Evolutionary conservation across 352 stramenopile species (phyloP), one percentile per base, ranked within the genome.

Genomic region (Phytophthora chlamydospora): DNA sequence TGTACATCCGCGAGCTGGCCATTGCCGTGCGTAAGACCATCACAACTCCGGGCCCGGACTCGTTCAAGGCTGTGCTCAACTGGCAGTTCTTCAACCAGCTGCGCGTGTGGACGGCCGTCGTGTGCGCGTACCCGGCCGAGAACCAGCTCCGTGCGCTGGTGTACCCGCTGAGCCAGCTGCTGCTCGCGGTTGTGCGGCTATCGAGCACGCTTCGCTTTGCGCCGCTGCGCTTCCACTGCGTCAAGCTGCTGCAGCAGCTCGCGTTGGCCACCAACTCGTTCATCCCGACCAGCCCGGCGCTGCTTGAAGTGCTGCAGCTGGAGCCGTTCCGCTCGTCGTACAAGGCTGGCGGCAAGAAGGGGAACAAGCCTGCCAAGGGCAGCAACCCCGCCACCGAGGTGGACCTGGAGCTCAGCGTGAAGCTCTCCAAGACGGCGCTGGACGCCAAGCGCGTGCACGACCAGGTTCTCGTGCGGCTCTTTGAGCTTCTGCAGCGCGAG

Each of bases 81-180:
- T 99, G 97, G 98, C 97, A 99, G 76, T 99, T 98, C 58, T 84
- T 99, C 52, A 98, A 99, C 77, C 98, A 97, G 62, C 66, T 99
- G 29, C 96, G 96, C 45, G 78, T 99, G 4, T 99, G 96, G 97
- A 93, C 93, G 35, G 97, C 96, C 5, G 96, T 99, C 1, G 78
- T 99, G 46, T 91, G 87, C 56, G 92, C 92, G 29, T 95, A 97
- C 64, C 87, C 83, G 16, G 77, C 67, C 3, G 85, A 88, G 40
- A 80, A 76, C 53, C 83, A 98, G 71, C 85, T 99, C 32, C 78
- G 85, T 56, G 86, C 92, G 7, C 86, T 99, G 27, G 80, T 99
- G 21, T 99, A 98, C 73, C 96, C 97, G 13, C 81, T 99, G 3
- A 91, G 90, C 13, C 96, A 99, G 80, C 69, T 95, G 24, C 59